Percentiles rank a stretch among this genome's conserved stretches.
phyloP scores from a whole-genome alignment of 164 flowering plant species.

The Tetracentron sinense region DNA sequence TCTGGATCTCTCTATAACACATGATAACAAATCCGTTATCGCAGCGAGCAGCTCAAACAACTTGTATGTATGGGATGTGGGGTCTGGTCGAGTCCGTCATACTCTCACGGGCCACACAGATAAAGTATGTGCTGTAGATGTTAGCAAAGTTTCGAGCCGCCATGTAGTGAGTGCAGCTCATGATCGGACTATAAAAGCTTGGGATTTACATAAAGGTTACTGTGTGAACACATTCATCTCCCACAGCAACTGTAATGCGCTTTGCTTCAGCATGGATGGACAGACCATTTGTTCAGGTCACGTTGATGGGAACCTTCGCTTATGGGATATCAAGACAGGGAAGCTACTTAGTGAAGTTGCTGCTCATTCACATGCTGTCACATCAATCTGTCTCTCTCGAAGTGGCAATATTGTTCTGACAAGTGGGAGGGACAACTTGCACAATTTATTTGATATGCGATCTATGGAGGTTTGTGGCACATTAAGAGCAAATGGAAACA shows the following conservation, averaged over 20 bases:
- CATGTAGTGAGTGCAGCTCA: conserved; percentile 81
- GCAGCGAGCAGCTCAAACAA: conserved; percentile 94
- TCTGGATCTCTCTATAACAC: conserved; percentile 77
- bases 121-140: conserved; percentile 92
- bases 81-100: conserved; percentile 72
- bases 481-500: conserved; percentile 70
- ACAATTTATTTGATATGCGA: conserved; percentile 79
- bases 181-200: conserved; percentile 88
- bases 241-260: conserved; percentile 83
- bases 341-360: conserved; percentile 80
- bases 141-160: conserved; percentile 64
- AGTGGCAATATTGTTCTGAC: conserved; percentile 67
- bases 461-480: conserved; percentile 81
- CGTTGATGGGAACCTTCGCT: conserved; percentile 82
- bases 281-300: conserved; percentile 87
- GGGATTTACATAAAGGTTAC: conserved; percentile 92
- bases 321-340: conserved; percentile 83
- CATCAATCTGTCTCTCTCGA: conserved; percentile 71
- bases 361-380: conserved; percentile 76
- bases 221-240: conserved; percentile 75
- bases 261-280: conserved; percentile 82
- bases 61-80: conserved; percentile 84
- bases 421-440: conserved; percentile 90
- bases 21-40: conserved; percentile 69
- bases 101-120: conserved; percentile 90